Conservation (phyloP, 148 eudicot species). For the Agrostemma githago region DNA sequence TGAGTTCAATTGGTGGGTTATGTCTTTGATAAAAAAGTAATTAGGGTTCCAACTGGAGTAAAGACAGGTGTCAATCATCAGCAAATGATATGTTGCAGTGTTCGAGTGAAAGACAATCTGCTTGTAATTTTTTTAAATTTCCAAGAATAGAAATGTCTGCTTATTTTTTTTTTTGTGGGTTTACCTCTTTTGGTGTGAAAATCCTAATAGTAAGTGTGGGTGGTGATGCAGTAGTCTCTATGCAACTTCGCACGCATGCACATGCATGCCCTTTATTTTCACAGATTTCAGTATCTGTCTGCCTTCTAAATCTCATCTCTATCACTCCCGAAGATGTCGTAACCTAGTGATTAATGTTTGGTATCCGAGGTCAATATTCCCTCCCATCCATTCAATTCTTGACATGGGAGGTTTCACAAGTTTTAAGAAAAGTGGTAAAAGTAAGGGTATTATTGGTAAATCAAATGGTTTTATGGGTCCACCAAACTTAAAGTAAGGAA, state of each 20-base stretch:
- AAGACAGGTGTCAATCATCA: slow-evolving; percentile 35
- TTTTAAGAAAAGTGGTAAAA: too few species aligned
- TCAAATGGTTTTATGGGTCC: too few species aligned
- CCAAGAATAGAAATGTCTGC: slow-evolving; percentile 36
- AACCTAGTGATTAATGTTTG: too few species aligned
- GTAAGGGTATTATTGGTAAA: too few species aligned
- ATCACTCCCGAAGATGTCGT: too few species aligned
- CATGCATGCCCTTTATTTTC: slow-evolving; percentile 1
- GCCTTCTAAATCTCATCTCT: too few species aligned
- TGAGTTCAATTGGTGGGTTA: slow-evolving; percentile 25
- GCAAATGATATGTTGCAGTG: slow-evolving; percentile 23
- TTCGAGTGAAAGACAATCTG: slow-evolving; percentile 10
- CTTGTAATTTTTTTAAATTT: slow-evolving; percentile 17
- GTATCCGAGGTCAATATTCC: too few species aligned
- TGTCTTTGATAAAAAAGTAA: slow-evolving; percentile 8
- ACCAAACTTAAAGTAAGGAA: too few species aligned
- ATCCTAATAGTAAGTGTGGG: slow-evolving; percentile 29
- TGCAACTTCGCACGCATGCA: slow-evolving; percentile 23
- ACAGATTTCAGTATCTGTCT: background rate
- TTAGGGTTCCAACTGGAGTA: slow-evolving; percentile 21
- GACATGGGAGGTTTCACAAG: too few species aligned
- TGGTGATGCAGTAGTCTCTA: slow-evolving; percentile 16
- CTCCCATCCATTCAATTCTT: too few species aligned
- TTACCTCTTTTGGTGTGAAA: slow-evolving; percentile 12
- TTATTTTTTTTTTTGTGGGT: background rate